These are phyloP conservation scores for Thamnidium elegans DNA, from an alignment of 192 early-diverging fungal genomes.

Conservation along the genomic window DNA sequence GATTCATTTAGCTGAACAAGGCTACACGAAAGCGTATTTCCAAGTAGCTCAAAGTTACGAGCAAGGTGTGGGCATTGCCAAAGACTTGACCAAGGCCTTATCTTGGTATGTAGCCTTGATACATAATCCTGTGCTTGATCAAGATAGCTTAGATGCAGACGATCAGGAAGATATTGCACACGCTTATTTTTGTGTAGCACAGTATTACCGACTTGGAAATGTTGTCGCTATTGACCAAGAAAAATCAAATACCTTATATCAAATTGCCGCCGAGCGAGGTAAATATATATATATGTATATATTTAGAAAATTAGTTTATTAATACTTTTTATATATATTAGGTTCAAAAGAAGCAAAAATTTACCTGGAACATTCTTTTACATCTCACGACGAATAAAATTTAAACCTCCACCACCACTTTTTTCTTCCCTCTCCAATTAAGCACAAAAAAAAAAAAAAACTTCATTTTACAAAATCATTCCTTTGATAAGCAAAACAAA, in stretches of 20 bases:
- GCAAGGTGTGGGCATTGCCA: constrained; percentile 25
- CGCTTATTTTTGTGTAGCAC: constrained; percentile 25
- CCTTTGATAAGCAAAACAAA: too few relatives aligned
- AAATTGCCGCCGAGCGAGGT: constrained; percentile 29
- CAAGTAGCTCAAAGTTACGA: constrained; percentile 38
- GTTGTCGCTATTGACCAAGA: constrained; percentile 15
- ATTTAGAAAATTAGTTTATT: neutral
- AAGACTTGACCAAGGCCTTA: constrained; percentile 24
- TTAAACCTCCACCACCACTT: too few relatives aligned
- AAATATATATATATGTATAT: neutral
- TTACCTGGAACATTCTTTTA: constrained; percentile 1
- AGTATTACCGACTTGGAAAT: constrained; percentile 27
- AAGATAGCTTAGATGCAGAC: constrained; percentile 25
- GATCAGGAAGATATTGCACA: constrained; percentile 26
- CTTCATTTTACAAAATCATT: too few relatives aligned
- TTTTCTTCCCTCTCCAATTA: too few relatives aligned
- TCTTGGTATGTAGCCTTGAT: constrained; percentile 25
- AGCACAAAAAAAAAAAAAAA: too few relatives aligned
- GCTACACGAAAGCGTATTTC: constrained; percentile 24
- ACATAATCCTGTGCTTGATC: constrained; percentile 9
- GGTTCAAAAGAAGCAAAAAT: constrained; percentile 25
- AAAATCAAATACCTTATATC: constrained; percentile 25
- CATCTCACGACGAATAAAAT: too few relatives aligned
- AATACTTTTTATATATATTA: neutral
- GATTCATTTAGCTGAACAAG: constrained; percentile 20